Evolutionary conservation across 1,284 basidiomycete genomes (phyloP).

Genomic region (Salmacisia buchloeana): DNA sequence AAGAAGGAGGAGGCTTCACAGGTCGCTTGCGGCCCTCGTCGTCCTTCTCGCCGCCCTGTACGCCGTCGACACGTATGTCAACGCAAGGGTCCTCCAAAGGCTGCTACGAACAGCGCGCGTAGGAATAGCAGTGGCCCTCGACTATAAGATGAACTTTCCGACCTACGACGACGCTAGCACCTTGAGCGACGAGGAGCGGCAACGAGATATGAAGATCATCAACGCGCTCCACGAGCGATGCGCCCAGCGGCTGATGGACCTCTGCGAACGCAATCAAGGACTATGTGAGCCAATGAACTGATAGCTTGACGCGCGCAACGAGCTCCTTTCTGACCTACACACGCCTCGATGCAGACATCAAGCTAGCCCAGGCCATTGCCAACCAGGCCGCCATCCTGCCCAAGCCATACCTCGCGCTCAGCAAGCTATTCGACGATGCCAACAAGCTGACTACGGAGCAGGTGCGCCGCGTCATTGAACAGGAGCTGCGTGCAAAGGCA

Average conservation of each 20-base stretch:
- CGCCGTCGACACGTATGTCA: constrained; percentile 25
- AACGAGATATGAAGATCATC: constrained; percentile 25
- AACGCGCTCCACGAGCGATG: constrained; percentile 33
- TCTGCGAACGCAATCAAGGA: constrained; percentile 41
- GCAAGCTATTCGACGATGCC: constrained; percentile 42
- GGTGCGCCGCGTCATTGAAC: constrained; percentile 29
- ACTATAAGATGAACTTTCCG: constrained; percentile 46
- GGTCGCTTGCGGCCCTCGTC: constrained; percentile 8
- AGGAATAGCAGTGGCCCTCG: constrained; percentile 33
- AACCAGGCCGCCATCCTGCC: constrained; percentile 37
- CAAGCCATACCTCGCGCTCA: constrained; percentile 37
- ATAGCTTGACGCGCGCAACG: not conserved
- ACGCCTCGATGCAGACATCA: too few relatives aligned
- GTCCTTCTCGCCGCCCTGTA: constrained; percentile 14
- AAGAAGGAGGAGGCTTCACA: not conserved
- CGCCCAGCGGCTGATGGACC: constrained; percentile 30
- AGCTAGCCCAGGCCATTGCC: constrained; percentile 41
- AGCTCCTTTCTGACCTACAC: not conserved
- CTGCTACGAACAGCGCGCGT: constrained; percentile 32
- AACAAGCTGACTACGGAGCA: constrained; percentile 26
- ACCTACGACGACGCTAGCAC: constrained; percentile 21
- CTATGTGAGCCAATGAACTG: too few relatives aligned
- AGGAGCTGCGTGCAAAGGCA: constrained; percentile 28
- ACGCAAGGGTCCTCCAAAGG: constrained; percentile 27
- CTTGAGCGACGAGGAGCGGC: not conserved